Evolutionary conservation across 2,329 filamentous ascomycete species (phyloP).

Genomic region (Pseudogymnoascus sp.): DNA sequence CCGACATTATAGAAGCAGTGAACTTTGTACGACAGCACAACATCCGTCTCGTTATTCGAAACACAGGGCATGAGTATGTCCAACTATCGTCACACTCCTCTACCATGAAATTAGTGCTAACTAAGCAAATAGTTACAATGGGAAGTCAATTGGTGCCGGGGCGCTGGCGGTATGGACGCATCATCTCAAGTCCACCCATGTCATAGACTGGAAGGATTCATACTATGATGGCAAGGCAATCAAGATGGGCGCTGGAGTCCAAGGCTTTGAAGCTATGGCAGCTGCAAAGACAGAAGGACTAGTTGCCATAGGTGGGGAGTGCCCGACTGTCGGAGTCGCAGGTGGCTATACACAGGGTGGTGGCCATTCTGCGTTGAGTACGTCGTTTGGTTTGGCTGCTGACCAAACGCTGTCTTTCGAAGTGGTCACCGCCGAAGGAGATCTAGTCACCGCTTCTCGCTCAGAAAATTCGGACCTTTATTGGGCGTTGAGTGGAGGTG

Average conservation of each 20-base stretch:
- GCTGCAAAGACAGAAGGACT: constrained; percentile 36
- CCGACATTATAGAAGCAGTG: constrained; percentile 29
- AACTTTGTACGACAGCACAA: constrained; percentile 32
- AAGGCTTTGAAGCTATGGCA: constrained; percentile 39
- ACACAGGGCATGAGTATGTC: constrained; percentile 47
- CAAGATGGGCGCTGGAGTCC: constrained; percentile 47
- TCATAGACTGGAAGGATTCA: constrained; percentile 33
- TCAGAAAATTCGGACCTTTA: constrained; percentile 48
- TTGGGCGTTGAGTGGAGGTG: constrained; percentile 56
- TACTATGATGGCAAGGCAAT: constrained; percentile 44
- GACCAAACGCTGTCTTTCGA: constrained; percentile 51
- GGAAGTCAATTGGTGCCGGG: constrained; percentile 55
- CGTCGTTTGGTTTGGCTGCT: constrained; percentile 49
- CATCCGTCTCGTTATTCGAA: constrained; percentile 42
- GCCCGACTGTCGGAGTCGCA: constrained; percentile 48
- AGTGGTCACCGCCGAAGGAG: constrained; percentile 46
- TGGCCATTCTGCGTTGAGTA: constrained; percentile 48
- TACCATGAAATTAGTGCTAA: not conserved
- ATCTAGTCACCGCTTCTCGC: constrained; percentile 40
- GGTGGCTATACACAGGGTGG: constrained; percentile 56
- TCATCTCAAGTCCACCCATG: constrained; percentile 39
- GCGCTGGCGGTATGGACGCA: constrained; percentile 51
- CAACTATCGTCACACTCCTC: not conserved
- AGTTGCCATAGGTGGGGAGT: constrained; percentile 45
- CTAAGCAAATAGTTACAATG: constrained; percentile 34